Conservation (phyloP, 805 yeast genomes). For the Metschnikowia baotianmanensis region DNA sequence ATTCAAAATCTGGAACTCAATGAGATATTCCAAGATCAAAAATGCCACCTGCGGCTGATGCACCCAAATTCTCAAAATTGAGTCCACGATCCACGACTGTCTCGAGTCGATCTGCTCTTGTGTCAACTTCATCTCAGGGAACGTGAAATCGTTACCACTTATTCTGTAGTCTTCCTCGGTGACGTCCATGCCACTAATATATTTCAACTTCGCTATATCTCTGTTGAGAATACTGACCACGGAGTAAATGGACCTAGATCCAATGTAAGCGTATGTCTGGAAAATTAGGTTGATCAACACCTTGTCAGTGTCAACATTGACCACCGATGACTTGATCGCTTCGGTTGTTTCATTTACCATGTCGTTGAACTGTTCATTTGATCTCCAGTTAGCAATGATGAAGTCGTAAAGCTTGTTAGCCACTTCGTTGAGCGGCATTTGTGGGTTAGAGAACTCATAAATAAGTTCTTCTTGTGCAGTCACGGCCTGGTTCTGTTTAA, state of each 20-base stretch:
- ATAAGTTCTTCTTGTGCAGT: conserved; percentile 40
- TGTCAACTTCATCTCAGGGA: conserved; percentile 27
- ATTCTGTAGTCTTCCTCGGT: conserved; percentile 29
- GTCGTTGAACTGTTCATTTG: conserved; percentile 35
- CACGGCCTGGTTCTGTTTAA: conserved; percentile 19
- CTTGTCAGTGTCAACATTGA: conserved; percentile 20
- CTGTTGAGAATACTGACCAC: conserved; percentile 41
- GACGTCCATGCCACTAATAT: conserved; percentile 33
- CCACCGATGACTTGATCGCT: conserved; percentile 23
- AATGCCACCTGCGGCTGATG: conserved; percentile 47
- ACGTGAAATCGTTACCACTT: conserved; percentile 30
- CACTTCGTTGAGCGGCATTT: conserved; percentile 36
- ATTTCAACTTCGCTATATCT: conserved; percentile 40
- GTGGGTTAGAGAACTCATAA: conserved; percentile 34
- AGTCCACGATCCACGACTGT: conserved; percentile 38
- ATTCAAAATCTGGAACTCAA: conserved; percentile 36
- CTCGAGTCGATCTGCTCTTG: conserved; percentile 25
- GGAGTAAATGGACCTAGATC: conserved; percentile 76
- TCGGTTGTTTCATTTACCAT: conserved; percentile 31
- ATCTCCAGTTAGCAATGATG: conserved; percentile 38
- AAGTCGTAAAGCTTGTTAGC: conserved; percentile 42
- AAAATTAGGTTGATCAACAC: conserved; percentile 59
- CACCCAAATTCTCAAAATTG: conserved; percentile 42
- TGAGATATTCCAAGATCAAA: conserved; percentile 41
- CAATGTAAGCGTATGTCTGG: conserved; percentile 75